These are phyloP conservation scores for Suillus subaureus DNA, from an alignment of 768 basidiomycete genomes.

Conservation along the genomic window DNA sequence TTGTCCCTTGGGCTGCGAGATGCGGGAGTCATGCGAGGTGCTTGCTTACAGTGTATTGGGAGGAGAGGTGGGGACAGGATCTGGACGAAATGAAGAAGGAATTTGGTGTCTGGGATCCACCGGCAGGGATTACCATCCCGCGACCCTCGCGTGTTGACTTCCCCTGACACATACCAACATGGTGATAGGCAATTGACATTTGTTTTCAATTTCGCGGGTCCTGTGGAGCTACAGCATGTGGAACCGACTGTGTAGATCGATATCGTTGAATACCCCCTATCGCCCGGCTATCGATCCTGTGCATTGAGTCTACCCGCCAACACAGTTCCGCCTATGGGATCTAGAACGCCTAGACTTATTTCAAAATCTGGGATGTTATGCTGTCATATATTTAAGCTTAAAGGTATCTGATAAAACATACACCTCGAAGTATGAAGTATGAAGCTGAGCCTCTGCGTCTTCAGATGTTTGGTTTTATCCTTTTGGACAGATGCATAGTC, in stretches of 20 bases:
- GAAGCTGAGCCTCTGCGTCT: no score
- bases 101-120: conserved; percentile 84
- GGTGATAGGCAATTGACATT: neutral
- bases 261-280: neutral
- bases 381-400: no score
- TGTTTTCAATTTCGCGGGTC: neutral
- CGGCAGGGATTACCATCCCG: conserved; percentile 35
- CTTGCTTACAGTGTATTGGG: conserved; percentile 94
- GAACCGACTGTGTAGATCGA: neutral
- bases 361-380: no score
- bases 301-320: neutral
- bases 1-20: conserved; percentile 89
- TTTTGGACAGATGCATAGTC: no score
- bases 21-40: conserved; percentile 76
- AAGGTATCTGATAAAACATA: no score
- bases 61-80: conserved; percentile 87
- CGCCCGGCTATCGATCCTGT: neutral
- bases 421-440: no score
- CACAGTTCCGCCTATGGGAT: neutral
- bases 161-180: neutral
- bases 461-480: no score
- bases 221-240: neutral
- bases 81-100: conserved; percentile 83
- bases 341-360: no score
- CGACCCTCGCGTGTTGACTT: neutral